Evolutionary conservation across 257 asterid species (phyloP).

Genomic region (Fraxinus excelsior): DNA sequence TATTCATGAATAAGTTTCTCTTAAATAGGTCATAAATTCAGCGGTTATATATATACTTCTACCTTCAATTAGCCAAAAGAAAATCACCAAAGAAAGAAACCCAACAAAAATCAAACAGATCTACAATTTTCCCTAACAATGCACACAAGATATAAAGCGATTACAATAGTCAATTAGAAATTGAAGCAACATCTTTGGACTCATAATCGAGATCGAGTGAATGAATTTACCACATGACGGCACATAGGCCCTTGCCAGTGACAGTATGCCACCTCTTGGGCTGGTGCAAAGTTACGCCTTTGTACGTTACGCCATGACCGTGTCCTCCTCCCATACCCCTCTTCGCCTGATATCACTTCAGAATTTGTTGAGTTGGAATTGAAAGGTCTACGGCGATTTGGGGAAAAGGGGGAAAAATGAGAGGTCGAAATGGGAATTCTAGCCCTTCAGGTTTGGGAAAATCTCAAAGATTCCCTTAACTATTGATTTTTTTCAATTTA

Average conservation of each 20-base stretch:
- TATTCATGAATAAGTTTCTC: not conserved
- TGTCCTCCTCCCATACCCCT: constrained; percentile 62
- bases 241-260: constrained; percentile 94
- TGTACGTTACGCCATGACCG: constrained; percentile 60
- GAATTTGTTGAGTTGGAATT: not conserved
- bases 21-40: not conserved
- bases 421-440: not conserved
- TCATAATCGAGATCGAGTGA: not conserved
- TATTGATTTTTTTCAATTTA: not conserved
- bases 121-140: constrained; percentile 14
- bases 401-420: not conserved
- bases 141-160: constrained; percentile 24
- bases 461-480: not conserved
- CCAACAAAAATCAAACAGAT: constrained; percentile 7
- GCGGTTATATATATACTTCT: not conserved
- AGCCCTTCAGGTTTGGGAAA: not conserved
- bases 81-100: not conserved
- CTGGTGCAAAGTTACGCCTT: constrained; percentile 72
- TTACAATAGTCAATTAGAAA: not conserved
- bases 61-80: constrained; percentile 18
- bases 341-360: not conserved
- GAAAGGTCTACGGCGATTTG: not conserved
- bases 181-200: not conserved
- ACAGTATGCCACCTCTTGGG: constrained; percentile 92
- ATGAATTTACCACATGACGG: constrained; percentile 78